Conservation (phyloP, 176 grass and related monocot species). For the Rhynchospora tenuis region DNA sequence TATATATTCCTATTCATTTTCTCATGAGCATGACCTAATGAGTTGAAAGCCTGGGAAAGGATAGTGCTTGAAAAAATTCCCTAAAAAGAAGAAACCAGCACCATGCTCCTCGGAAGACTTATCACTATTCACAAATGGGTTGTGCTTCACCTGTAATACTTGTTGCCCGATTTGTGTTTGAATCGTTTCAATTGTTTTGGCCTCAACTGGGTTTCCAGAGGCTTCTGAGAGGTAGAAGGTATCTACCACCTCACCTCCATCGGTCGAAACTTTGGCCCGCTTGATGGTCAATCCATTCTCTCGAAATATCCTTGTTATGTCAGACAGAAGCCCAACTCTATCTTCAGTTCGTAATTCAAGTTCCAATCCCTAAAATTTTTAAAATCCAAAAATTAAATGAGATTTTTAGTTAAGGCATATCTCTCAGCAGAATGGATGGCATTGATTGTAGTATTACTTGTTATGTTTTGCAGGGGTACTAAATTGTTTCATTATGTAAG, state of each 20-base stretch:
- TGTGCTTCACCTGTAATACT: conserved; percentile 62
- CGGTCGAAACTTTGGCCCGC: conserved; percentile 67
- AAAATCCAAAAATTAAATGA: background rate
- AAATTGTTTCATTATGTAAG: background rate
- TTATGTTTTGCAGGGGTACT: background rate
- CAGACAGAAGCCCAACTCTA: conserved; percentile 56
- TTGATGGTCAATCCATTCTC: conserved; percentile 80
- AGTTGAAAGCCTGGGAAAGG: conserved; percentile 52
- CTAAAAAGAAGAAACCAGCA: conserved; percentile 56
- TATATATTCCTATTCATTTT: background rate
- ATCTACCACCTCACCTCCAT: conserved; percentile 48
- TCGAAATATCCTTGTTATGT: conserved; percentile 74
- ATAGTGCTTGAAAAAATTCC: conserved; percentile 68
- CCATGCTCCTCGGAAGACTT: background rate
- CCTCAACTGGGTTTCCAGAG: conserved; percentile 49
- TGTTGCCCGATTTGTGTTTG: conserved; percentile 46
- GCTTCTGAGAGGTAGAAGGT: conserved; percentile 72
- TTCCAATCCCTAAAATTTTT: conserved; percentile 41
- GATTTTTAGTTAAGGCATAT: background rate
- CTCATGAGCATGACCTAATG: conserved; percentile 55
- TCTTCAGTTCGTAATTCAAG: conserved; percentile 56
- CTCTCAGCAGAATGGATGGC: background rate
- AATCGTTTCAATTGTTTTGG: conserved; percentile 66
- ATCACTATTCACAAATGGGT: conserved; percentile 18
- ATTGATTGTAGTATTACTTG: background rate